A percentile compares a stretch with the other conserved stretches of the same genome.
phyloP scores from a whole-genome alignment of 352 stramenopile species.

The Peronospora destructor region DNA sequence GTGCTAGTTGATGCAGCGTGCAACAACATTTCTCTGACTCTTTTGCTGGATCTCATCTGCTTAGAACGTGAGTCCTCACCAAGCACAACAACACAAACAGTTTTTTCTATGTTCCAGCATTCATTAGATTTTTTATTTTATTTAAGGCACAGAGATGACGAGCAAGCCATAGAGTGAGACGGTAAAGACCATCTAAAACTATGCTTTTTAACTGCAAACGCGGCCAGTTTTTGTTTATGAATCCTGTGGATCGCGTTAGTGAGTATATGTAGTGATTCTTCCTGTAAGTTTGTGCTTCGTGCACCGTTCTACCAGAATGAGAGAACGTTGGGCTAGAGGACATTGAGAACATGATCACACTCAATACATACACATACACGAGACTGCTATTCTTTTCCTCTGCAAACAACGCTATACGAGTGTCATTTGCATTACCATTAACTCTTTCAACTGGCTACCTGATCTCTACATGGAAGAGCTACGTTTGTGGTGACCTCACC shows the following conservation, averaged over 20 bases:
- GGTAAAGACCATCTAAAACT: no score
- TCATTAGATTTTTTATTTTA: no score
- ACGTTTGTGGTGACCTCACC: slow-evolving; percentile 64
- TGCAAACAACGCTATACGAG: slow-evolving; percentile 90
- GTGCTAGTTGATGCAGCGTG: slow-evolving; percentile 4
- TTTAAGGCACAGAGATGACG: no score
- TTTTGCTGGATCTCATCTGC: slow-evolving; percentile 13
- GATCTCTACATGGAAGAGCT: slow-evolving; percentile 81
- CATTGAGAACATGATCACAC: slow-evolving; percentile 82
- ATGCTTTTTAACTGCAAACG: no score
- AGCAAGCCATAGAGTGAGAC: no score
- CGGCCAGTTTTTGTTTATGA: no score
- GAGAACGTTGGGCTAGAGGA: slow-evolving; percentile 45
- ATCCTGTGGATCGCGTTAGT: no score
- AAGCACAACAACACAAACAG: slow-evolving; percentile 14
- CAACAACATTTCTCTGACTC: slow-evolving; percentile 20
- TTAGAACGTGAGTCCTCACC: slow-evolving; percentile 18
- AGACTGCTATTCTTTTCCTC: slow-evolving; percentile 85
- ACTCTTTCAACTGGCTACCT: slow-evolving; percentile 92
- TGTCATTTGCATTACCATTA: slow-evolving; percentile 95
- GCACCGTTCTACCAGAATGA: slow-evolving; percentile 89
- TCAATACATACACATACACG: slow-evolving; percentile 90
- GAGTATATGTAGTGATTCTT: no score
- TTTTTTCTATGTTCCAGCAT: slow-evolving; percentile 5
- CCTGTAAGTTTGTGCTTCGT: no score